phyloP scores from a whole-genome alignment of 169 alveolate species.

The Neospora caninum region DNA sequence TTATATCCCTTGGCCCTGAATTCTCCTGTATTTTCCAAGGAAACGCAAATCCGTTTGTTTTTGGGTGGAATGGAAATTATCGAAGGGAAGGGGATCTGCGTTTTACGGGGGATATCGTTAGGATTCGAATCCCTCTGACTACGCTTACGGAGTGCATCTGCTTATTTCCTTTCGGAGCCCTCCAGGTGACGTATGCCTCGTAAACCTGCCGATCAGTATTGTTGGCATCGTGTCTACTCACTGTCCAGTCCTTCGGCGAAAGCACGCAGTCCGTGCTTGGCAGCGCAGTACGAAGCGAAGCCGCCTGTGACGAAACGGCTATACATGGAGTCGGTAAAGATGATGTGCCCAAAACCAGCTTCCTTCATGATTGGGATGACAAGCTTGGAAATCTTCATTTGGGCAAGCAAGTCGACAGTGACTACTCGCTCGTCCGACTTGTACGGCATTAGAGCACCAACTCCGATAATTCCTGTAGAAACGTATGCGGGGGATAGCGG shows the following conservation, averaged over 20 bases:
- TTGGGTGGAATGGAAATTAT: neutral
- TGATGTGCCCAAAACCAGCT: conserved; percentile 39
- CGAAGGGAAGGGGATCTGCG: neutral
- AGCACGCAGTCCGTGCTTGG: conserved; percentile 44
- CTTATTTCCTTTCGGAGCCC: too few species aligned
- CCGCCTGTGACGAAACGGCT: conserved; percentile 32
- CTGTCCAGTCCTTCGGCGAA: conserved; percentile 37
- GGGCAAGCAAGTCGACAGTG: conserved; percentile 9
- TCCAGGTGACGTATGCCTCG: too few species aligned
- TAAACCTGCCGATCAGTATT: neutral
- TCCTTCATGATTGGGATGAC: conserved; percentile 27
- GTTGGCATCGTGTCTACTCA: neutral
- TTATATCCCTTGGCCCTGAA: conserved; percentile 1
- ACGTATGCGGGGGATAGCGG: neutral
- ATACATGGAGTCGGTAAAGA: conserved; percentile 32
- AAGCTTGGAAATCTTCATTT: conserved; percentile 9
- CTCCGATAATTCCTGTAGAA: conserved; percentile 29
- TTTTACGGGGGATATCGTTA: neutral
- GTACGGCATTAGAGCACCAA: conserved; percentile 40
- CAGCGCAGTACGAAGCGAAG: conserved; percentile 35
- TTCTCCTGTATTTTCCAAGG: conserved; percentile 5
- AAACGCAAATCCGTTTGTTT: neutral
- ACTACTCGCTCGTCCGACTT: conserved; percentile 32
- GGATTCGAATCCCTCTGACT: too few species aligned
- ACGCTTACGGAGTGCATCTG: too few species aligned